Percentiles rank a stretch among this genome's conserved stretches.
These are phyloP conservation scores for Monosporascus sp. DNA, from an alignment of 2,329 filamentous ascomycete species.

Conservation along the genomic window DNA sequence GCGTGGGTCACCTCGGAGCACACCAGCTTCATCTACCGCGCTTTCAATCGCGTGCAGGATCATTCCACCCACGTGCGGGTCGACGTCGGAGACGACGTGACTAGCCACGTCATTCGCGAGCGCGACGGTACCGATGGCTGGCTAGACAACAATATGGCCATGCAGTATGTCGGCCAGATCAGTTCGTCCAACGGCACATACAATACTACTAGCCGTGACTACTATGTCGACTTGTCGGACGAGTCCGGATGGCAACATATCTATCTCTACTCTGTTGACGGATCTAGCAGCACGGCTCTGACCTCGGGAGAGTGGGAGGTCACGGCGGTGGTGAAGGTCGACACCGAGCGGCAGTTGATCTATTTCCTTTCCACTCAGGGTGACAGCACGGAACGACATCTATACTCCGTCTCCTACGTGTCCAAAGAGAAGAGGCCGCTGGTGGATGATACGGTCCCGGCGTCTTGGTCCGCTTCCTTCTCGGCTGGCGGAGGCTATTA, in stretches of 20 bases:
- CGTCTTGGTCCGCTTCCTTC: conserved; percentile 60
- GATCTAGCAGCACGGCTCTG: conserved; percentile 50
- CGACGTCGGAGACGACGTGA: conserved; percentile 39
- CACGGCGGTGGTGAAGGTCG: conserved; percentile 51
- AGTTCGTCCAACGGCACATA: background rate
- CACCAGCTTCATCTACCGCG: conserved; percentile 56
- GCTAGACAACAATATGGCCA: conserved; percentile 55
- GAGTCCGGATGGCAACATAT: conserved; percentile 61
- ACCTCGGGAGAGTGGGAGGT: conserved; percentile 65
- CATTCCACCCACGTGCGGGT: conserved; percentile 57
- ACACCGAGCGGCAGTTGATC: conserved; percentile 48
- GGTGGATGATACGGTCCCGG: conserved; percentile 55
- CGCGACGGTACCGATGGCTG: conserved; percentile 56
- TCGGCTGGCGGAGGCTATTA: conserved; percentile 59
- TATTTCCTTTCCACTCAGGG: conserved; percentile 62
- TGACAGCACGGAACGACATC: conserved; percentile 61
- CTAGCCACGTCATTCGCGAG: conserved; percentile 45
- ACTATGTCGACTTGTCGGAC: conserved; percentile 64
- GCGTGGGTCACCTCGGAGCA: conserved; percentile 61
- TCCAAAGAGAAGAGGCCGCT: conserved; percentile 51
- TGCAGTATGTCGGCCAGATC: conserved; percentile 48
- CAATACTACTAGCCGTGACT: conserved; percentile 32
- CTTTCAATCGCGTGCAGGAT: conserved; percentile 65
- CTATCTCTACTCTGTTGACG: conserved; percentile 56
- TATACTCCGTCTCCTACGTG: conserved; percentile 60